Conservation (phyloP, 2,329 filamentous ascomycete species). For the Penicillium vulpinum region DNA sequence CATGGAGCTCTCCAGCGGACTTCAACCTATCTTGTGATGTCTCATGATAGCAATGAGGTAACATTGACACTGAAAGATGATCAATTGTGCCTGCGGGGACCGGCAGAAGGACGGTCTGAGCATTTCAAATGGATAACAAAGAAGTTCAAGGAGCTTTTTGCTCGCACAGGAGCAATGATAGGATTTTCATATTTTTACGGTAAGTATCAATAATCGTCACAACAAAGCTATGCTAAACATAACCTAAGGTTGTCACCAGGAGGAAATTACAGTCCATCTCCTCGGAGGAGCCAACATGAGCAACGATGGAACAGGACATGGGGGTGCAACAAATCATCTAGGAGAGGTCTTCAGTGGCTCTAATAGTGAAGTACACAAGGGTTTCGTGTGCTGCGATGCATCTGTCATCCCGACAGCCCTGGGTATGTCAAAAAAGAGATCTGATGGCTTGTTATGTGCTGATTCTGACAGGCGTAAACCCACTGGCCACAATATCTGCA, state of each 20-base stretch:
- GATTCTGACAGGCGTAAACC: slow-evolving; percentile 52
- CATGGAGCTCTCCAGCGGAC: slow-evolving; percentile 60
- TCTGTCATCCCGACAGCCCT: slow-evolving; percentile 63
- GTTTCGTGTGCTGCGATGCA: slow-evolving; percentile 63
- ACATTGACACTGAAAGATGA: slow-evolving; percentile 60
- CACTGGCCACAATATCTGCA: slow-evolving; percentile 68
- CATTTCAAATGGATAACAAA: slow-evolving; percentile 18
- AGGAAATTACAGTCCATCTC: slow-evolving; percentile 59
- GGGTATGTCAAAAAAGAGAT: slow-evolving; percentile 29
- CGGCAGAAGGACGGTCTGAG: slow-evolving; percentile 13
- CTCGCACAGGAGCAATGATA: slow-evolving; percentile 5
- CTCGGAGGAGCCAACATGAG: slow-evolving; percentile 67
- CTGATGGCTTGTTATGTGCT: background rate
- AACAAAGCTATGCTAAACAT: background rate
- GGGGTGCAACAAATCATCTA: slow-evolving; percentile 62
- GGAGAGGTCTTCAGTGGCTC: slow-evolving; percentile 61
- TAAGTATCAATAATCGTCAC: background rate
- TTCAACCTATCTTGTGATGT: slow-evolving; percentile 66
- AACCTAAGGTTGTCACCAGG: slow-evolving; percentile 8
- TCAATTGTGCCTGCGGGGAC: slow-evolving; percentile 30
- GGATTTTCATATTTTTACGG: slow-evolving; percentile 4
- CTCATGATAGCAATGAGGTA: slow-evolving; percentile 64
- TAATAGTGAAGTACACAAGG: slow-evolving; percentile 54
- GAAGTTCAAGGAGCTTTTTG: slow-evolving; percentile 37
- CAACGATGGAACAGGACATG: slow-evolving; percentile 55